phyloP scores from a whole-genome alignment of 2,329 filamentous ascomycete species.

The Aschersonia sp. region DNA sequence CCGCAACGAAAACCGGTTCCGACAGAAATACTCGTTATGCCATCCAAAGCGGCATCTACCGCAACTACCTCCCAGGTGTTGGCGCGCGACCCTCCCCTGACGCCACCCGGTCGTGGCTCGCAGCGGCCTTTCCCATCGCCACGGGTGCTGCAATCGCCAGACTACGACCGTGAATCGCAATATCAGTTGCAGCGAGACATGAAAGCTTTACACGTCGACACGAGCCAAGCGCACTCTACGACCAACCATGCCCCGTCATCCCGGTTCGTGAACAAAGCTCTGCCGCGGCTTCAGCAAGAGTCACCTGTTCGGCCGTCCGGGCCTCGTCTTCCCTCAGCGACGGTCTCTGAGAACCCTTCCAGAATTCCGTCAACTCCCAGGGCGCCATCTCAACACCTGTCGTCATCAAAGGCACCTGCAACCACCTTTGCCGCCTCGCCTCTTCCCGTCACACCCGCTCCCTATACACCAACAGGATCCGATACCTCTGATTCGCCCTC shows the following conservation, averaged over 20 bases:
- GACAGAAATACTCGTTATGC: conserved; percentile 25
- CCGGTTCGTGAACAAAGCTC: conserved; percentile 5
- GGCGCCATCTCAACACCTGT: conserved; percentile 14
- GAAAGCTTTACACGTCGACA: conserved; percentile 35
- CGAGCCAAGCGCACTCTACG: conserved; percentile 1
- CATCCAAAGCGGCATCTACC: conserved; percentile 46
- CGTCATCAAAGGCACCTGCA: conserved; percentile 9
- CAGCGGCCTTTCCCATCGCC: conserved; percentile 31
- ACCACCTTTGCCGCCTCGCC: neutral
- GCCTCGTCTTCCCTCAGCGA: conserved; percentile 25
- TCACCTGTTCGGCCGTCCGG: conserved; percentile 6
- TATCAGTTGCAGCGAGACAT: conserved; percentile 51
- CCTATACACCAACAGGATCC: conserved; percentile 15
- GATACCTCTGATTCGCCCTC: conserved; percentile 23
- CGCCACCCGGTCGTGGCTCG: conserved; percentile 23
- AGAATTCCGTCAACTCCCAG: conserved; percentile 18
- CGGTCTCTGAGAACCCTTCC: conserved; percentile 39
- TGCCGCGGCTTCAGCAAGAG: conserved; percentile 6
- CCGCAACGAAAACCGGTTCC: conserved; percentile 44
- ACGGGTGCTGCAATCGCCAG: conserved; percentile 34
- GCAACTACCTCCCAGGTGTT: conserved; percentile 19
- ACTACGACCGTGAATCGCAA: conserved; percentile 46
- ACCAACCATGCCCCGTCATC: conserved; percentile 1
- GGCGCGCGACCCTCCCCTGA: conserved; percentile 23
- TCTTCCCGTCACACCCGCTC: conserved; percentile 11